These are phyloP conservation scores for Cryphonectria japonica DNA, from an alignment of 2,329 filamentous ascomycete genomes.

Conservation along the genomic window DNA sequence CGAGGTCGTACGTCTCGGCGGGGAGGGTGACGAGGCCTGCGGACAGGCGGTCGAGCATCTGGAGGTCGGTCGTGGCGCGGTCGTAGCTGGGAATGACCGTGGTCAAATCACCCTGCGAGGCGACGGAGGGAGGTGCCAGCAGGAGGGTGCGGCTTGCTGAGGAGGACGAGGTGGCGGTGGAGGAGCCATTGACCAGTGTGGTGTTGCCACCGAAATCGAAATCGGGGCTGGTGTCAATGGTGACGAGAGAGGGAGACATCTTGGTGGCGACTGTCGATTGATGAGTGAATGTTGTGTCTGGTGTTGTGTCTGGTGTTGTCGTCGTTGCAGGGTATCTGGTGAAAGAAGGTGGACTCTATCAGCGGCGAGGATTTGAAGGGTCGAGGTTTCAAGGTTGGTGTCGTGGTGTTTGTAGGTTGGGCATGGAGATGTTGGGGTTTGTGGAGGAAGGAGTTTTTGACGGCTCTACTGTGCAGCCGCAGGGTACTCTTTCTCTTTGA, in stretches of 20 bases:
- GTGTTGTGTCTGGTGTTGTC: conserved; percentile 21
- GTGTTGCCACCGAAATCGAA: conserved; percentile 45
- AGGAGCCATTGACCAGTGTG: conserved; percentile 32
- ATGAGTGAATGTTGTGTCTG: not conserved
- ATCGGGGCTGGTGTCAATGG: conserved; percentile 60
- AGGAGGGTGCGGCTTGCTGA: conserved; percentile 63
- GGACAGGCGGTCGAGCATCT: conserved; percentile 95
- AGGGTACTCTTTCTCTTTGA: not conserved
- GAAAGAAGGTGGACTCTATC: conserved; percentile 16
- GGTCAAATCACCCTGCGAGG: conserved; percentile 80
- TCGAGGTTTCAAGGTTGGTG: not conserved
- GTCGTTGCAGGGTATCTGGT: not conserved
- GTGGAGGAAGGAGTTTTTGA: conserved; percentile 13
- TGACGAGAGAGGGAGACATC: conserved; percentile 58
- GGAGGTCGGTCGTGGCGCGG: conserved; percentile 79
- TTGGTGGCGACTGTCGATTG: conserved; percentile 7
- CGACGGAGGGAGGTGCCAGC: conserved; percentile 87
- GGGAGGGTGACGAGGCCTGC: conserved; percentile 81
- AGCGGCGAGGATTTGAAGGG: conserved; percentile 9
- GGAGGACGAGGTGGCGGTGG: conserved; percentile 24
- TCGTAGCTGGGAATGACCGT: conserved; percentile 73
- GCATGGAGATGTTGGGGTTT: not conserved
- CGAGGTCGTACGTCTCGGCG: conserved; percentile 75
- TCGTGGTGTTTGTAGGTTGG: conserved; percentile 5
- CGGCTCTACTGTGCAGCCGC: not conserved